phyloP scores from a whole-genome alignment of 495 filamentous ascomycete genomes.

The Astrothelium macrocarpum region DNA sequence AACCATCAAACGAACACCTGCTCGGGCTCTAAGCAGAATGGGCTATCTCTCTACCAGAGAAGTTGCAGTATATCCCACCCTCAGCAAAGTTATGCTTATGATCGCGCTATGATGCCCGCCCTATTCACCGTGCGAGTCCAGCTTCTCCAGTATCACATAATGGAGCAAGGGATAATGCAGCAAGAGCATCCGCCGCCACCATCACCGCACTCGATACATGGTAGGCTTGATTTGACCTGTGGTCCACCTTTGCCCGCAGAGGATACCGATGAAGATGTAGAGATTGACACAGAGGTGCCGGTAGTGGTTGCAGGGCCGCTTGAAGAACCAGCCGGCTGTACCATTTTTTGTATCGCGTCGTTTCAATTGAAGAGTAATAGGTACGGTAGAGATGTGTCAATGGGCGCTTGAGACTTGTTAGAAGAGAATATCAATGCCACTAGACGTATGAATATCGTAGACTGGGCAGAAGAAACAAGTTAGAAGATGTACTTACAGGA shows the following conservation, averaged over 20 bases:
- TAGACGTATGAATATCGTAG: no score
- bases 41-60: background rate
- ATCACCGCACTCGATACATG: conserved; percentile 2
- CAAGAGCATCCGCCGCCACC: background rate
- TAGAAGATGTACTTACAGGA: no score
- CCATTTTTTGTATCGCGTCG: background rate
- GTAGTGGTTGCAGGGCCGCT: background rate
- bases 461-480: no score
- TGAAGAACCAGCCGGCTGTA: background rate
- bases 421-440: no score
- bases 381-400: background rate
- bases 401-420: background rate
- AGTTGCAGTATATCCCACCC: no score
- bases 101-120: background rate
- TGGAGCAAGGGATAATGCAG: background rate
- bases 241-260: background rate
- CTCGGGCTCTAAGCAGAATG: background rate
- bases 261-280: background rate
- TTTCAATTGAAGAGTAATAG: background rate
- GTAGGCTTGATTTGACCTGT: background rate
- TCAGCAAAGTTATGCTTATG: no score
- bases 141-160: background rate
- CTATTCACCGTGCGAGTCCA: background rate
- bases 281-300: background rate
- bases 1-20: no score